Conservation (phyloP, 352 stramenopile genomes). For the Globisporangium orthogonon region DNA sequence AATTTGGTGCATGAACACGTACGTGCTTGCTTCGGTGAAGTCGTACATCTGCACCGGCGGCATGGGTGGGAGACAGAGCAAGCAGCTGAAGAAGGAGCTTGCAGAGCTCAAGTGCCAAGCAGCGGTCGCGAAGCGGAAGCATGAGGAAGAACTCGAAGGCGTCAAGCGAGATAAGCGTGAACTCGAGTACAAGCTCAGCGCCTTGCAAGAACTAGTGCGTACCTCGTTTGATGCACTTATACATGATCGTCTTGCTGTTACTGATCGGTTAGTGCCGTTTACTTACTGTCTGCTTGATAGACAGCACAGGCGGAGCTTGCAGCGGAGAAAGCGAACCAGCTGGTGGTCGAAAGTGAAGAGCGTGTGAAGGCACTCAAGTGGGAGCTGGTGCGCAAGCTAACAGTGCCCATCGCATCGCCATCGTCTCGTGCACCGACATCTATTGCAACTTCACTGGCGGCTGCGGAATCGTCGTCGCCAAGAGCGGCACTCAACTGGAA, state of each 20-base stretch:
- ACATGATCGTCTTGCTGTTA: not conserved
- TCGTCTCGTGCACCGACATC: not conserved
- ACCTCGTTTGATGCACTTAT: too few species aligned
- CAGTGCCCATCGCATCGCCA: conserved; percentile 9
- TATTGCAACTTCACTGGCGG: conserved; percentile 12
- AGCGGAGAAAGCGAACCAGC: conserved; percentile 30
- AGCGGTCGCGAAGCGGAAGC: conserved; percentile 19
- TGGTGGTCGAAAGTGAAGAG: conserved; percentile 39
- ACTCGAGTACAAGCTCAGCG: conserved; percentile 49
- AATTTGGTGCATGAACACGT: not conserved
- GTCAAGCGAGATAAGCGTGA: conserved; percentile 43
- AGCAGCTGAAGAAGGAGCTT: conserved; percentile 49
- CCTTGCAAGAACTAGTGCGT: conserved; percentile 44
- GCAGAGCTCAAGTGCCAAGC: conserved; percentile 33
- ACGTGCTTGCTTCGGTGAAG: too few species aligned
- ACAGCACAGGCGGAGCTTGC: conserved; percentile 42
- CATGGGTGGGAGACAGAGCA: conserved; percentile 54
- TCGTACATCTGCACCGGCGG: not conserved
- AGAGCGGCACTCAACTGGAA: conserved; percentile 44
- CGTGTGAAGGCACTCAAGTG: conserved; percentile 70
- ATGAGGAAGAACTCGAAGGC: conserved; percentile 32
- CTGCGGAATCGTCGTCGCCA: conserved; percentile 15
- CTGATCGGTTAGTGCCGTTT: not conserved
- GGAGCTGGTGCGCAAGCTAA: conserved; percentile 59
- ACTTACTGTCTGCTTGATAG: not conserved